Base-by-base conservation (phyloP, 2,329 filamentous ascomycete species). In the Neoscytalidium dimidiatum region DNA sequence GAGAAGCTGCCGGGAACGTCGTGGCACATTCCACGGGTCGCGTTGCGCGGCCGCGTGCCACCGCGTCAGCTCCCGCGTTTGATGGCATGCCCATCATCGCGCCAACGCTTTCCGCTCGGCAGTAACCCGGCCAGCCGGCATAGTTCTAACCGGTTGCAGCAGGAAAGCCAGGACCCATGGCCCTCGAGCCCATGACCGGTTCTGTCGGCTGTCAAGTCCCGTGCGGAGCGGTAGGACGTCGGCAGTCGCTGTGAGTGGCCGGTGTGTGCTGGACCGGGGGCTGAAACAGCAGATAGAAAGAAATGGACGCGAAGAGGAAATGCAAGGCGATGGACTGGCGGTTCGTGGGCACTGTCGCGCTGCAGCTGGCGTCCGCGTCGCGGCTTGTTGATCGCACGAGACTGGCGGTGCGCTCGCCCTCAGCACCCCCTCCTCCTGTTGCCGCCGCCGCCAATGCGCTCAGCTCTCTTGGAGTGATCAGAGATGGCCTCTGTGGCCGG, bases 101-200 rank as follows among this genome's bases (percentile, higher is more conserved):
- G 58, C 58, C 58, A 46, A 56, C 49, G 61, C 61, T 21, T 64
- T 52, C 49, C 49, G 49, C 49, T 48, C 61, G 61, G 61, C 49
- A 64, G 61, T 53, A 43, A 64, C 35, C 48, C 61, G 61, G 61
- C 19, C 61, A 64, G 28, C 41, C 38, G 28, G 35, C 48, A 14
- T 35, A 8, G 6, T 26, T 17, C 61, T 56, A 64, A 56, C 61
- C 48, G 61, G n/a, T 43, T 53, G 11, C 17, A 64, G 61, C 49
- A 64, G 29, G 28, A 64, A 64, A 53, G 48, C 61, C 61, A 51
- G 26, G 61, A 41, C 23, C 31, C 38, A n/a, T 41, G 38, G 38
- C 14, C 13, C 9, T 41, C n/a, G n/a, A n/a, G n/a, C 35, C 58
- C 58, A 46, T 29, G 58, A 41, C 33, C 31, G 60, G 60, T 17